Evolutionary conservation across 2,329 filamentous ascomycete species (phyloP).

Genomic region (Harringtonia aguacate): DNA sequence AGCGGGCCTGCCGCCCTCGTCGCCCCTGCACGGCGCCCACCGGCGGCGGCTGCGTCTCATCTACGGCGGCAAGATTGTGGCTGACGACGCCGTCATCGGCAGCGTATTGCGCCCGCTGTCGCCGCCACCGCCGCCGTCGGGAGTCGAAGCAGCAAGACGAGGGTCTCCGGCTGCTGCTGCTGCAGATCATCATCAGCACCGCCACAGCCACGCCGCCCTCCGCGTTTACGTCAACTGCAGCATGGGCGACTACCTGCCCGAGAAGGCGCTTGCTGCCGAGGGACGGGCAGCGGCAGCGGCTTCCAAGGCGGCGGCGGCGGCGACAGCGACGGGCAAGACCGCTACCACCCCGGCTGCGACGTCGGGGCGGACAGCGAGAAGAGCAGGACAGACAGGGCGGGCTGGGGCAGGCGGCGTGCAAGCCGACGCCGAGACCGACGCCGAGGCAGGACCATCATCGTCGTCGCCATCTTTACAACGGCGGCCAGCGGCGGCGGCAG

Average conservation of each 20-base stretch:
- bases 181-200: conserved; percentile 27
- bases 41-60: conserved; percentile 76
- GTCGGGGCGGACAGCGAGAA: too few relatives aligned
- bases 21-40: conserved; percentile 17
- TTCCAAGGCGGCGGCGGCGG: conserved; percentile 35
- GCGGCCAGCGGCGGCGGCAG: too few relatives aligned
- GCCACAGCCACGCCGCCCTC: conserved; percentile 13
- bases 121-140: conserved; percentile 35
- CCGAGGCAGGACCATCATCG: too few relatives aligned
- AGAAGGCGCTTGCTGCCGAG: neutral
- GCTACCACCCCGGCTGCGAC: too few relatives aligned
- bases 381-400: too few relatives aligned
- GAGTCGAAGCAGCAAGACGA: conserved; percentile 4
- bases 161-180: neutral
- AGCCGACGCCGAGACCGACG: too few relatives aligned
- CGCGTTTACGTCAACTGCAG: conserved; percentile 89
- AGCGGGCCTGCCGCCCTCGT: neutral
- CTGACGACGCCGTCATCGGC: conserved; percentile 59
- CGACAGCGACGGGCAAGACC: conserved; percentile 15
- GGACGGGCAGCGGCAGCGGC: neutral
- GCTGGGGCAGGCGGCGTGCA: too few relatives aligned
- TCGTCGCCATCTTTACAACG: too few relatives aligned
- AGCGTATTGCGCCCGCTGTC: conserved; percentile 55
- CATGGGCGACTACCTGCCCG: conserved; percentile 65
- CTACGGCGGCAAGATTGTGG: conserved; percentile 75